Evolutionary conservation across 495 filamentous ascomycete genomes (phyloP), one percentile per base, ranked within the genome.

Genomic region (Astrothelium macrocarpum): DNA sequence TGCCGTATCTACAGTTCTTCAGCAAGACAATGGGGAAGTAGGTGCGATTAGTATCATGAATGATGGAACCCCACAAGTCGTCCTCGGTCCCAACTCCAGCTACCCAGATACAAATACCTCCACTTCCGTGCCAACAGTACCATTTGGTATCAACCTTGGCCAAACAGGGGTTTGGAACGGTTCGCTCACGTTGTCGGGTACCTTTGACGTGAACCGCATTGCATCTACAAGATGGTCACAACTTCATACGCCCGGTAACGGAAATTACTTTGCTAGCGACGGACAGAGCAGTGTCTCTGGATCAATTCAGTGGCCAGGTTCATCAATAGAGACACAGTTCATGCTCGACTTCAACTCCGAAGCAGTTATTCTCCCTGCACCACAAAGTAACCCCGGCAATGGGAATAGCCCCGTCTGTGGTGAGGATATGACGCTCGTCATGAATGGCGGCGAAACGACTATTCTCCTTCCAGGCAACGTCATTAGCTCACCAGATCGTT

Each of bases 101-200:
- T 56, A 56, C 16, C 20, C 49, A 20, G 49, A 56, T 29, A 56
- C 49, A 2, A 56, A 56, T 29, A n/a, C 49, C 0, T 56, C 49
- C 23, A 16, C 25, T 3, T 28, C 49, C 11, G 49, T 56, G 16
- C 49, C 2, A 7, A 56, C 49, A 16, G 20, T 20, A 29, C 49
- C 49, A 28, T 56, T 56, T 29, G 49, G 49, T 16, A 56, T 56
- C 49, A 56, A 56, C 49, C 49, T 56, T 16, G 49, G 49, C 2
- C 49, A 56, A 56, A 25, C 49, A 3, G 49, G 49, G 29, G 25
- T 29, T 11, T 56, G 49, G 49, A 56, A 56, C 20, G 49, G 49
- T 16, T 56, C 49, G 7, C 49, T 56, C 25, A 56, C 49, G 29
- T 29, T 56, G 49, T 56, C 49, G 3, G 49, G 49, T n/a, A 28